Base-by-base conservation (phyloP, 1,139 yeast species). In the Suhomyces anneliseae region DNA sequence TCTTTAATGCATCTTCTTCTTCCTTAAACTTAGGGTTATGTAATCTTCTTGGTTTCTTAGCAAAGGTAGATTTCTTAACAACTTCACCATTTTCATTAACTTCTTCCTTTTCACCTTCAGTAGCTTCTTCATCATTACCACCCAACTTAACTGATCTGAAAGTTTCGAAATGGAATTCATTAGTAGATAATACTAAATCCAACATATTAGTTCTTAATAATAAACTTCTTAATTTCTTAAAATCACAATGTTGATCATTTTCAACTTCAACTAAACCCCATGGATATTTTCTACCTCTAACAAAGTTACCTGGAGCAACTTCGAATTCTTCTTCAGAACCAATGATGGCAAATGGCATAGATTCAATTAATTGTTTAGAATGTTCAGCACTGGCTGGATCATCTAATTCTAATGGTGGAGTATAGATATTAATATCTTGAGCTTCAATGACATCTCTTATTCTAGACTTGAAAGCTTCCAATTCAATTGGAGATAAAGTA, bases 181-280 rank as follows among this genome's bases (percentile, higher is more conserved):
- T 90, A n/a, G 99, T 92, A 7, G 95, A 80, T 54, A 83, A 75
- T 47, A 93, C 79, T 61, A 93, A 78, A 68, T 93, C 99, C 63
- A 95, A 81, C 90, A 93, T 82, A 70, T 93, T 93, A 27, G 97
- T 89, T 71, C 99, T 86, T 65, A 95, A 78, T 53, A 93, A 73
- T 60, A 93, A 78, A 56, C 92, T 82, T 70, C 99, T 85, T 62
- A 93, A 79, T 68, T 90, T 90, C 68, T 90, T 85, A 74, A 95
- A 93, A 69, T 93, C 99, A 71, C 97, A 92, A 66, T 93, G 98
- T 52, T 80, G 79, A 64, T 92, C 98, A 68, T 93, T 93, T 68
- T 93, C 99, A 44, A 93, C 97, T 68, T 93, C 98, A 44, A 93
- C 98, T 46, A 89, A 77, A 39, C 99, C 99, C 99, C 99, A 93